Percentiles rank a stretch among this genome's conserved stretches.
These are phyloP conservation scores for Fraxinus paxiana DNA, from an alignment of 305 asterid species.

Conservation along the genomic window DNA sequence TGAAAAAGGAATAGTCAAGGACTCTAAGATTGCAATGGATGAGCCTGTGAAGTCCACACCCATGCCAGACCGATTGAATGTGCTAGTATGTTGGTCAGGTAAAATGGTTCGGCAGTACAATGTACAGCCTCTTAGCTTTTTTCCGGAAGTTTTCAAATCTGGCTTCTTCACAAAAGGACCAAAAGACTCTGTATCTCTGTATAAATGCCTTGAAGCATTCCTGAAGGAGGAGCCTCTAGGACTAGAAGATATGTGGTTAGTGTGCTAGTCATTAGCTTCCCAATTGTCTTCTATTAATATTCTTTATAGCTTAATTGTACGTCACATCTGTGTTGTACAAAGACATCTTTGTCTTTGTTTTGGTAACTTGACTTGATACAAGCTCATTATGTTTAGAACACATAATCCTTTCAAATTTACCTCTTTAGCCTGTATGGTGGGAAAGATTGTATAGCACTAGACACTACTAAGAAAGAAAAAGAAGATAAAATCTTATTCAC, in stretches of 20 bases:
- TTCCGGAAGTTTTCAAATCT: constrained; percentile 75
- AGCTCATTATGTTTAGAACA: constrained; percentile 9
- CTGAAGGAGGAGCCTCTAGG: constrained; percentile 98
- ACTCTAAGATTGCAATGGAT: constrained; percentile 49
- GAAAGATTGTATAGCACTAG: not conserved
- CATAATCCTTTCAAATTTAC: not conserved
- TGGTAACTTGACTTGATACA: not conserved
- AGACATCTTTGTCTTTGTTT: not conserved
- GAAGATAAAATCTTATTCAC: not conserved
- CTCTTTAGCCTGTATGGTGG: not conserved
- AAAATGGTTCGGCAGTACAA: constrained; percentile 45
- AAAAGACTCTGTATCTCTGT: constrained; percentile 78
- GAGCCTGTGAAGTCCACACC: constrained; percentile 46
- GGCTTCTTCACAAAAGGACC: constrained; percentile 57
- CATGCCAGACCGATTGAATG: constrained; percentile 45
- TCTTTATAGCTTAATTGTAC: constrained; percentile 8
- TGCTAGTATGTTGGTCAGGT: constrained; percentile 75
- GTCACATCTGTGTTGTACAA: not conserved
- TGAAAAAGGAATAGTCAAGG: constrained; percentile 52
- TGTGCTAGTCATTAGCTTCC: constrained; percentile 25
- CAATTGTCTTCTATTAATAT: constrained; percentile 13
- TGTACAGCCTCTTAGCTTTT: constrained; percentile 45
- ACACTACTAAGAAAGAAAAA: not conserved
- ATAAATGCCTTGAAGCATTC: constrained; percentile 90
- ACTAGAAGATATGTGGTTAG: constrained; percentile 99